phyloP scores from a whole-genome alignment of 495 filamentous ascomycete species.

The Aspergillus mulundensis region DNA sequence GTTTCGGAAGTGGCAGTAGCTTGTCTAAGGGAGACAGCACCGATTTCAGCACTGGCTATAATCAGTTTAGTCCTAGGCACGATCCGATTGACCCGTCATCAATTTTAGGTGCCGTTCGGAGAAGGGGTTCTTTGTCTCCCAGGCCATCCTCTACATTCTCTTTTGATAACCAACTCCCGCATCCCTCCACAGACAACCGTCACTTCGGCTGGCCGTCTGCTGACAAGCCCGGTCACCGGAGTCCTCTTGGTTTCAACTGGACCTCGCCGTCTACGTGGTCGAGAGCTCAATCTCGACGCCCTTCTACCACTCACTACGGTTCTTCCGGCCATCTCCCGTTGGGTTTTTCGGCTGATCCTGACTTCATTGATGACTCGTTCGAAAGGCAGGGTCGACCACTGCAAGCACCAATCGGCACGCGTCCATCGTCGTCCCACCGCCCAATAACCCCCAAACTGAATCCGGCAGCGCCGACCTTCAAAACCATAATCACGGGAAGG shows the following conservation, averaged over 20 bases:
- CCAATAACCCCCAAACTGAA: constrained; percentile 57
- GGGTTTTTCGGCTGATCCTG: constrained; percentile 44
- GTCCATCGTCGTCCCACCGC: constrained; percentile 51
- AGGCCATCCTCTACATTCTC: constrained; percentile 77
- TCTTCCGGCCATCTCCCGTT: constrained; percentile 53
- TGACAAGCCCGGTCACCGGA: constrained; percentile 49
- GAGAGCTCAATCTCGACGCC: constrained; percentile 50
- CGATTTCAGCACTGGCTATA: constrained; percentile 49
- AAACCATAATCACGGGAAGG: constrained; percentile 41
- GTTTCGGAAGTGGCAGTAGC: constrained; percentile 36
- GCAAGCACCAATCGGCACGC: constrained; percentile 53
- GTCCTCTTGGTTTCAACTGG: constrained; percentile 58
- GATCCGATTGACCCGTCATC: constrained; percentile 55
- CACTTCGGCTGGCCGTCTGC: constrained; percentile 61
- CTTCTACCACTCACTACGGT: constrained; percentile 52
- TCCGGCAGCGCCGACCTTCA: constrained; percentile 58
- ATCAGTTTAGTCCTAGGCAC: constrained; percentile 57
- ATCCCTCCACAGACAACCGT: constrained; percentile 75
- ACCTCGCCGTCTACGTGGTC: constrained; percentile 53
- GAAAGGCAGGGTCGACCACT: constrained; percentile 44
- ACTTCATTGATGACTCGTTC: constrained; percentile 40
- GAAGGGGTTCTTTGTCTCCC: constrained; percentile 63
- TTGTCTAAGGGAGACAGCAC: constrained; percentile 41
- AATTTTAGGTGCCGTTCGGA: constrained; percentile 49
- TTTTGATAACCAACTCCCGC: constrained; percentile 64